Percentiles rank a stretch among this genome's conserved stretches.
These are phyloP conservation scores for Ophiostoma quercus DNA, from an alignment of 2,329 filamentous ascomycete species.

Conservation along the genomic window DNA sequence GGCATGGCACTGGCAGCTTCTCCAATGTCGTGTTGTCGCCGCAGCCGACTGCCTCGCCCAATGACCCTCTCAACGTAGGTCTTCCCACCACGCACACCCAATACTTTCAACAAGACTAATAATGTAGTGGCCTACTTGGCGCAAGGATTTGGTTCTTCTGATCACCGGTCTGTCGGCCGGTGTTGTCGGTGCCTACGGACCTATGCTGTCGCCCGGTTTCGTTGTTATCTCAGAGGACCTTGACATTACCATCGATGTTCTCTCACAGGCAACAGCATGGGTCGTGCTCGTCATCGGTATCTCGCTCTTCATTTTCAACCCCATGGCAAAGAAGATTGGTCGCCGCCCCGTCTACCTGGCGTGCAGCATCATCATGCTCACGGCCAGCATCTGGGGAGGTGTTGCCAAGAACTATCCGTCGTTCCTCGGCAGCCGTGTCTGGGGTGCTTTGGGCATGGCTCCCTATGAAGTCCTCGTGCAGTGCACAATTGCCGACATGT, in stretches of 20 bases:
- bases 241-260: constrained; percentile 39
- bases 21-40: constrained; percentile 38
- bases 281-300: constrained; percentile 45
- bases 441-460: constrained; percentile 46
- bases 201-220: constrained; percentile 48
- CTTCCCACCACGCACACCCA: too few relatives aligned
- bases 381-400: constrained; percentile 45
- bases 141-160: constrained; percentile 42
- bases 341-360: constrained; percentile 47
- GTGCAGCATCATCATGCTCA: constrained; percentile 44
- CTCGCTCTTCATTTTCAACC: constrained; percentile 47
- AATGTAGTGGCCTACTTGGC: constrained; percentile 25
- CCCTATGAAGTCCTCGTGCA: constrained; percentile 50
- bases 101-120: too few relatives aligned
- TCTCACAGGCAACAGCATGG: constrained; percentile 46
- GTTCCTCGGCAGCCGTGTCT: constrained; percentile 44
- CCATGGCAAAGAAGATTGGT: constrained; percentile 47
- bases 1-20: constrained; percentile 36
- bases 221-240: constrained; percentile 42
- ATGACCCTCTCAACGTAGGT: constrained; percentile 45
- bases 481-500: constrained; percentile 45
- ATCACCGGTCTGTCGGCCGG: constrained; percentile 44
- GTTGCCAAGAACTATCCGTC: constrained; percentile 40
- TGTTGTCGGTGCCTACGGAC: constrained; percentile 47
- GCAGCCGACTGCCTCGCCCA: constrained; percentile 46